Conservation (phyloP, 768 basidiomycete species). For the Suillus ampliporus region DNA sequence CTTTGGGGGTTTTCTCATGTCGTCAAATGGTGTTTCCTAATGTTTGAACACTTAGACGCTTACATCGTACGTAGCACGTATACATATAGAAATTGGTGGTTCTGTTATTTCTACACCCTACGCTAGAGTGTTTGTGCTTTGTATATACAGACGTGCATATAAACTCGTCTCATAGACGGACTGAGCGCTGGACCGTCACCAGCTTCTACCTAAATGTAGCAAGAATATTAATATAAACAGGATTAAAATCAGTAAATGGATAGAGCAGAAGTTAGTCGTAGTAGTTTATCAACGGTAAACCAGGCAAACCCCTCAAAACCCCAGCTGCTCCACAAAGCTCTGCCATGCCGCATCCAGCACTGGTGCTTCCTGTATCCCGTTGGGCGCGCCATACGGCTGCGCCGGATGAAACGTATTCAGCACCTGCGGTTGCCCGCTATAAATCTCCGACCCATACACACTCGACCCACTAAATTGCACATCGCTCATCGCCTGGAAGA, state of each 20-base stretch:
- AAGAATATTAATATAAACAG: not conserved
- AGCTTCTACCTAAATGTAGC: not conserved
- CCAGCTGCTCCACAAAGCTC: constrained; percentile 71
- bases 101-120: no score
- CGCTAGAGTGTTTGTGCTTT: no score
- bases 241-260: no score
- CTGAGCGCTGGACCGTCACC: no score
- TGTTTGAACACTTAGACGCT: no score
- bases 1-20: no score
- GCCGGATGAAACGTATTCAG: constrained; percentile 24
- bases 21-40: no score
- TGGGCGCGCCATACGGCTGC: constrained; percentile 14
- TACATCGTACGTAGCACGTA: no score
- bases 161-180: no score
- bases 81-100: no score
- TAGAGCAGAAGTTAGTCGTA: not conserved
- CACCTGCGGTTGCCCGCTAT: constrained; percentile 15
- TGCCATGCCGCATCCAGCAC: constrained; percentile 69
- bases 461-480: constrained; percentile 33
- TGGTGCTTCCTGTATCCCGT: constrained; percentile 31
- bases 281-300: not conserved
- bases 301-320: constrained; percentile 44
- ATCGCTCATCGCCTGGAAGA: constrained; percentile 36
- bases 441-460: constrained; percentile 21
- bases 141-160: no score